Evolutionary conservation across 306 rosid genomes (phyloP).

Genomic region (Vigna angularis): DNA sequence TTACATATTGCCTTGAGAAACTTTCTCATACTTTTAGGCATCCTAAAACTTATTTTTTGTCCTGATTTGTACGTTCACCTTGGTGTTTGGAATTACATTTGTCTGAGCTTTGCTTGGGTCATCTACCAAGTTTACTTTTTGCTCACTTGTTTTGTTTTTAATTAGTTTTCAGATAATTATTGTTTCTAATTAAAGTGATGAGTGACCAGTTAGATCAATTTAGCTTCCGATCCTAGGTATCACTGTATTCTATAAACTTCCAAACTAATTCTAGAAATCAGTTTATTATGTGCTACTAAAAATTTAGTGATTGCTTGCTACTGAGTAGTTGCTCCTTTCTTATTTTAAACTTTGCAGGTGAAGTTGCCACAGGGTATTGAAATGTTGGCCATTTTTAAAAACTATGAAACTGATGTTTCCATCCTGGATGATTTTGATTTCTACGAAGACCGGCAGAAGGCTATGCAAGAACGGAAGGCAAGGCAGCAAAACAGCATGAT

Average conservation of each 20-base stretch:
- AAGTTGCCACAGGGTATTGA: slow-evolving; percentile 78
- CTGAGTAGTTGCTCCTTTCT: slow-evolving; percentile 26
- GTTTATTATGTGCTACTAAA: not conserved
- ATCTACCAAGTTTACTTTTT: not conserved
- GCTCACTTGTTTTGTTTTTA: slow-evolving; percentile 10
- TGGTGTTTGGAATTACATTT: slow-evolving; percentile 32
- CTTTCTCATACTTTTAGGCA: slow-evolving; percentile 15
- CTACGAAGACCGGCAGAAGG: slow-evolving; percentile 87
- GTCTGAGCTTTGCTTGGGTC: slow-evolving; percentile 16
- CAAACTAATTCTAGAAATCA: slow-evolving; percentile 1
- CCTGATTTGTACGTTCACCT: slow-evolving; percentile 4
- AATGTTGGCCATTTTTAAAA: slow-evolving; percentile 78
- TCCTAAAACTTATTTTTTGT: not conserved
- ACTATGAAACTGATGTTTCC: slow-evolving; percentile 72
- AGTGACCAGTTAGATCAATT: slow-evolving; percentile 4
- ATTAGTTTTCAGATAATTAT: slow-evolving; percentile 6
- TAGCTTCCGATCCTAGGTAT: not conserved
- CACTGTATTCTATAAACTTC: slow-evolving; percentile 21
- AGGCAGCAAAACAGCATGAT: slow-evolving; percentile 68
- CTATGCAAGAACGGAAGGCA: slow-evolving; percentile 82
- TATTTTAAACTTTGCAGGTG: slow-evolving; percentile 60
- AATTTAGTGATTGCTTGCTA: slow-evolving; percentile 2
- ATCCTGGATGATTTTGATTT: slow-evolving; percentile 85
- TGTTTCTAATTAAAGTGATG: not conserved
- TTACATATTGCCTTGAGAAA: slow-evolving; percentile 36